These are phyloP conservation scores for Colletotrichum lini DNA, from an alignment of 2,329 filamentous ascomycete genomes.

Conservation along the genomic window DNA sequence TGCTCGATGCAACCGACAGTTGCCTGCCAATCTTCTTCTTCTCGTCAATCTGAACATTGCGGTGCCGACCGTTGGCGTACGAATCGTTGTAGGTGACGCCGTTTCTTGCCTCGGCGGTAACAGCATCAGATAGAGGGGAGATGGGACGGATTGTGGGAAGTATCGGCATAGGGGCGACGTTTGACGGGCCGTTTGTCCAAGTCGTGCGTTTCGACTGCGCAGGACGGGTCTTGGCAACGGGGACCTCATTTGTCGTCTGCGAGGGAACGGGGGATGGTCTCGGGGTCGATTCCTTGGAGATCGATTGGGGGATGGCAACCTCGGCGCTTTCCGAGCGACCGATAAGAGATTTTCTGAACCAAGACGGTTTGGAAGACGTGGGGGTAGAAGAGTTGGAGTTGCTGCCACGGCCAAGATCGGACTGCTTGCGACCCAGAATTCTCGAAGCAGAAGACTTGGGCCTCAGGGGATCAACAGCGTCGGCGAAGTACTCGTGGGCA, in stretches of 20 bases:
- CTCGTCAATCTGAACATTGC: conserved; percentile 59
- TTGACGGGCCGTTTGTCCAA: conserved; percentile 88
- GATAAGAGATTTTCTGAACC: conserved; percentile 97
- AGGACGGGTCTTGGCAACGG: conserved; percentile 62
- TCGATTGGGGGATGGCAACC: conserved; percentile 63
- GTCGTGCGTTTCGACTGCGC: conserved; percentile 86
- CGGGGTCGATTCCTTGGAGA: conserved; percentile 63
- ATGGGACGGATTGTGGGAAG: conserved; percentile 94
- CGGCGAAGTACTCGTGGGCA: conserved; percentile 93
- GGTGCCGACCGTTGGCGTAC: conserved; percentile 54
- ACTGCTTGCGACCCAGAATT: conserved; percentile 90
- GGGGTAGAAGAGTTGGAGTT: conserved; percentile 71
- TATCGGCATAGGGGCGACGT: conserved; percentile 93
- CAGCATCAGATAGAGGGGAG: conserved; percentile 94
- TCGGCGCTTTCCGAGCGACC: conserved; percentile 80
- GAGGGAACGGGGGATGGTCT: conserved; percentile 62
- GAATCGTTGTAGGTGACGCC: conserved; percentile 66
- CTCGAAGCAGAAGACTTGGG: conserved; percentile 92
- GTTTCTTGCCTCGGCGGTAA: conserved; percentile 88
- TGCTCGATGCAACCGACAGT: conserved; percentile 90
- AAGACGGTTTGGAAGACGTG: conserved; percentile 87
- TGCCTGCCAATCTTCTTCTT: conserved; percentile 97
- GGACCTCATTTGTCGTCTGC: conserved; percentile 57
- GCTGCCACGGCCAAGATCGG: conserved; percentile 80
- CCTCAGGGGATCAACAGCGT: conserved; percentile 91